A percentile compares a stretch with the other conserved stretches of the same genome.
Conservation (phyloP, 805 yeast species). For the Kurtzmaniella cleridarum region DNA sequence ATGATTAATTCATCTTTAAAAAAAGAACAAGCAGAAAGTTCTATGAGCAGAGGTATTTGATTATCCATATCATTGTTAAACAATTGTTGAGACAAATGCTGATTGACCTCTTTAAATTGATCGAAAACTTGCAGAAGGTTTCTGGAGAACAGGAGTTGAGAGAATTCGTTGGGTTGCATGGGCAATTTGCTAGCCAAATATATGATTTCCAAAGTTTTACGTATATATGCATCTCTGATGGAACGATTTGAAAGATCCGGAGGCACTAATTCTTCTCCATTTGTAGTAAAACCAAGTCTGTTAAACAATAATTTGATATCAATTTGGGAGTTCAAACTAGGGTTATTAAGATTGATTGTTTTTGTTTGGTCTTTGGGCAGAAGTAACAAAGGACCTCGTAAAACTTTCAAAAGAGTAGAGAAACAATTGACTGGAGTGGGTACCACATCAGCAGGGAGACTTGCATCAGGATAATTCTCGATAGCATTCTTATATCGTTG, state of each 20-base stretch:
- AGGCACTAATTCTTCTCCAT: constrained; percentile 37
- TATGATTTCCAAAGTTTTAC: constrained; percentile 51
- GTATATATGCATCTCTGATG: constrained; percentile 45
- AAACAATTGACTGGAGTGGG: constrained; percentile 60
- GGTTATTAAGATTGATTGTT: constrained; percentile 49
- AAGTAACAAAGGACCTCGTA: constrained; percentile 59
- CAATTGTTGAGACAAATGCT: constrained; percentile 21
- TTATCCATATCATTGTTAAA: constrained; percentile 17
- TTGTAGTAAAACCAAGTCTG: constrained; percentile 40
- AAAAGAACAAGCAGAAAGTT: constrained; percentile 23
- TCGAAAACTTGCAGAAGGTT: constrained; percentile 27
- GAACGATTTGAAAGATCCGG: constrained; percentile 34
- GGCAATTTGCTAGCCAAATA: constrained; percentile 22
- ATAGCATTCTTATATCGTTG: constrained; percentile 42
- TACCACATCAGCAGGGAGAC: constrained; percentile 21
- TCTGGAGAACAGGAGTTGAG: constrained; percentile 23
- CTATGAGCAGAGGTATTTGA: constrained; percentile 21
- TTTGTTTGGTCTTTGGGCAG: constrained; percentile 41
- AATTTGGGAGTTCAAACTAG: constrained; percentile 50
- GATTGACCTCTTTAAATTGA: constrained; percentile 34
- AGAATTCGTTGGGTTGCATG: constrained; percentile 16
- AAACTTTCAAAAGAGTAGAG: constrained; percentile 53
- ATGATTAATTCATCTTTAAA: constrained; percentile 38
- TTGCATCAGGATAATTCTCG: constrained; percentile 18
- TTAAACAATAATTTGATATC: constrained; percentile 48